These are phyloP conservation scores for Phytophthora ohioensis DNA, from an alignment of 352 stramenopile species.

Conservation along the genomic window DNA sequence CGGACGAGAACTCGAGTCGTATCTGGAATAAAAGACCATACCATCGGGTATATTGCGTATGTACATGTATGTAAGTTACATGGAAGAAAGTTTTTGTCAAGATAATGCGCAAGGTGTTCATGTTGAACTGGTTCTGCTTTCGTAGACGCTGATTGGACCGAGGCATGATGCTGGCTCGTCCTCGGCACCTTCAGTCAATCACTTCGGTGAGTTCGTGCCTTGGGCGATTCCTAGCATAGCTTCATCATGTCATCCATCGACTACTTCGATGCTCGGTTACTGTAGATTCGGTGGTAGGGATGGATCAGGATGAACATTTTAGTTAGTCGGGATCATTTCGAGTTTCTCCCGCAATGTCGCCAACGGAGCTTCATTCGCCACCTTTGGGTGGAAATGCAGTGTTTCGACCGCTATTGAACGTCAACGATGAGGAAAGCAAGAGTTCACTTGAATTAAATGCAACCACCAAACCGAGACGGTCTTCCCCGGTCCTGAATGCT, in stretches of 20 bases:
- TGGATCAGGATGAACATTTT: conserved; percentile 8
- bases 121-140: conserved; percentile 18
- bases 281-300: conserved; percentile 25
- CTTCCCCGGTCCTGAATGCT: conserved; percentile 23
- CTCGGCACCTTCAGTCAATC: conserved; percentile 35
- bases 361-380: conserved; percentile 23
- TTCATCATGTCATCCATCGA: conserved; percentile 31
- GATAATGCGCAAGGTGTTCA: not conserved
- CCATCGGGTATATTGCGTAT: not conserved
- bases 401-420: conserved; percentile 21
- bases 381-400: conserved; percentile 8
- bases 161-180: conserved; percentile 31
- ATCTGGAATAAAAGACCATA: conserved; percentile 21
- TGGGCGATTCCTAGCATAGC: conserved; percentile 13
- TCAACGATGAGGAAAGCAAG: conserved; percentile 9
- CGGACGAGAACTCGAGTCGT: conserved; percentile 31
- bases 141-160: conserved; percentile 30
- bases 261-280: conserved; percentile 8
- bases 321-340: conserved; percentile 18
- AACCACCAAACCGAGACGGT: not conserved
- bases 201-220: conserved; percentile 43
- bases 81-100: too few species aligned
- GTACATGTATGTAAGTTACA: not conserved
- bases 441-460: not conserved
- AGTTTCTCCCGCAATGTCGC: conserved; percentile 24